Percentiles rank a stretch among this genome's conserved stretches.
phyloP scores from a whole-genome alignment of 306 rosid species.

The Argentina anserina region DNA sequence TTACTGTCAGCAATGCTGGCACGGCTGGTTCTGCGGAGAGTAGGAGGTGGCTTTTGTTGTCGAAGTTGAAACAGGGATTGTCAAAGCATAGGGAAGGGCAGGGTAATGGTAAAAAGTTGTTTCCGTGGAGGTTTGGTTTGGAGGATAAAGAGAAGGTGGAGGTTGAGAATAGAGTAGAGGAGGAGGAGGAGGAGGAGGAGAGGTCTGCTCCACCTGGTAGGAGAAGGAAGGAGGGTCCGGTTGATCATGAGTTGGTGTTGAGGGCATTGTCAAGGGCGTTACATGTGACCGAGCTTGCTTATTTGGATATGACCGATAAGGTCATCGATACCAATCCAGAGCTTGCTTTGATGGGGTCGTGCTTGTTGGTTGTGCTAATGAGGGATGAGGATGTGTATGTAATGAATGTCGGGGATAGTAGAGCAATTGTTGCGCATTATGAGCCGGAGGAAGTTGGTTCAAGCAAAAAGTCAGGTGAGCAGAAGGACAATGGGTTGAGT shows the following conservation, averaged over 20 bases:
- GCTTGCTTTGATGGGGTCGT: conserved; percentile 90
- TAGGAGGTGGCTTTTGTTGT: conserved; percentile 68
- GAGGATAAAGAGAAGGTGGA: conserved; percentile 73
- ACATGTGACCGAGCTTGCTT: conserved; percentile 61
- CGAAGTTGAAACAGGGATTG: conserved; percentile 73
- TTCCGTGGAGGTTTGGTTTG: conserved; percentile 63
- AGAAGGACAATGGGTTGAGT: conserved; percentile 36
- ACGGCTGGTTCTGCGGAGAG: conserved; percentile 56
- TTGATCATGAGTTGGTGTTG: conserved; percentile 71
- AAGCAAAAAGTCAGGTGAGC: conserved; percentile 26
- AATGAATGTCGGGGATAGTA: conserved; percentile 97
- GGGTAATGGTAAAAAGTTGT: conserved; percentile 46
- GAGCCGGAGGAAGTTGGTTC: conserved; percentile 54
- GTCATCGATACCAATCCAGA: conserved; percentile 74
- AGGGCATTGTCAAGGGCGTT: conserved; percentile 78
- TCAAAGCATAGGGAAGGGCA: conserved; percentile 76
- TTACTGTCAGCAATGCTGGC: conserved; percentile 61
- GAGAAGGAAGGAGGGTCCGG: conserved; percentile 73
- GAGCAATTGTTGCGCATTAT: conserved; percentile 73
- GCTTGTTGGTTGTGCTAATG: conserved; percentile 77
- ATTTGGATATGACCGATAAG: conserved; percentile 85
- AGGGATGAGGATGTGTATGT: conserved; percentile 92
- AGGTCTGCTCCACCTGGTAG: conserved; percentile 43
- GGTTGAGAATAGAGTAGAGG: conserved; percentile 47
- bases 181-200: conserved; percentile 36